Conservation (phyloP, 1,139 yeast species). For the Arxiozyma slooffiae region DNA sequence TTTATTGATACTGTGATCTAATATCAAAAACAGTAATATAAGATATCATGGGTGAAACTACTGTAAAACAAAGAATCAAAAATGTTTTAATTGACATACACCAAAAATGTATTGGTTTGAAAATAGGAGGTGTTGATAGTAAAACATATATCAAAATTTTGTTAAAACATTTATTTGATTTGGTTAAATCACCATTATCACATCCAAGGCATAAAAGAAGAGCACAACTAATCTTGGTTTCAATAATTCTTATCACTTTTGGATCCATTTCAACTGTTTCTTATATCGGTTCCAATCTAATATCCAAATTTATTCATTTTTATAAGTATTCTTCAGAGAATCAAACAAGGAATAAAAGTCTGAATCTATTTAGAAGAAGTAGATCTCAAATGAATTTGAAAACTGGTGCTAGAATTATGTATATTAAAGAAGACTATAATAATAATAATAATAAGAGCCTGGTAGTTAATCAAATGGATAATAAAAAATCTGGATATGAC, state of each 20-base stretch:
- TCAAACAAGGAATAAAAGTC: constrained; percentile 3
- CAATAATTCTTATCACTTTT: constrained; percentile 10
- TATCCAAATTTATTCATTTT: constrained; percentile 4
- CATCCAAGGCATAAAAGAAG: constrained; percentile 18
- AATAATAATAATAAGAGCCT: too few species aligned
- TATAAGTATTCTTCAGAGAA: constrained; percentile 7
- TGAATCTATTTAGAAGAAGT: constrained; percentile 15
- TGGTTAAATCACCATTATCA: constrained; percentile 16
- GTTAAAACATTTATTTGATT: constrained; percentile 16
- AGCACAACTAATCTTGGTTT: constrained; percentile 19
- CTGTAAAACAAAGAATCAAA: constrained; percentile 6
- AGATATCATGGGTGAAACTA: constrained; percentile 1
- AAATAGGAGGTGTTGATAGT: constrained; percentile 13
- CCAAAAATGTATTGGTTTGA: constrained; percentile 16
- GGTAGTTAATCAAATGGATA: too few species aligned
- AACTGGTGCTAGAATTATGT: constrained; percentile 51
- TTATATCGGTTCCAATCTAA: constrained; percentile 10
- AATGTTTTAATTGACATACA: constrained; percentile 11
- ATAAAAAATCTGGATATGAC: background rate
- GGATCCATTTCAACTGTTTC: constrained; percentile 12
- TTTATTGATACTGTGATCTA: too few species aligned
- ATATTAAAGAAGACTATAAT: constrained; percentile 33
- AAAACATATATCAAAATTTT: constrained; percentile 13
- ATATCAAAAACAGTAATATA: constrained; percentile 7
- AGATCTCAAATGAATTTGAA: constrained; percentile 32